These are phyloP conservation scores for Leptographium procerum DNA, from an alignment of 2,329 filamentous ascomycete species.

Conservation along the genomic window DNA sequence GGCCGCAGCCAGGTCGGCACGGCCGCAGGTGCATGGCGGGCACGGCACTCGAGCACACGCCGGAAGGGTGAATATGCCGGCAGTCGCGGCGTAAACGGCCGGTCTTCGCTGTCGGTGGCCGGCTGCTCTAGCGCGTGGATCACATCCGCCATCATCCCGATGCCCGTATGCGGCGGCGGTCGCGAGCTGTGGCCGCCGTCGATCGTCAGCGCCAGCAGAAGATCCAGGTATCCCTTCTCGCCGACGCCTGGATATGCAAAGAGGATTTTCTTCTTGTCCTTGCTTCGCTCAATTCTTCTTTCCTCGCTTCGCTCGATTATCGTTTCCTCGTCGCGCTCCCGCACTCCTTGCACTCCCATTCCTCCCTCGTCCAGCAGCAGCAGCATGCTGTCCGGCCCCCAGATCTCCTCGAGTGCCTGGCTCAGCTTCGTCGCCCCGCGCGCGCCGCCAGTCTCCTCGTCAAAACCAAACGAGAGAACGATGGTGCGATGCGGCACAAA, in stretches of 20 bases:
- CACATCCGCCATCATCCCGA: conserved; percentile 37
- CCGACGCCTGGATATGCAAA: conserved; percentile 46
- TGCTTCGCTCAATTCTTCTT: conserved; percentile 31
- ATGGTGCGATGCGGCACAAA: conserved; percentile 44
- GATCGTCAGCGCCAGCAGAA: conserved; percentile 41
- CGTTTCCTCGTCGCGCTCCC: neutral
- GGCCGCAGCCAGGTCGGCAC: conserved; percentile 27
- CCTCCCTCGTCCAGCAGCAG: conserved; percentile 48
- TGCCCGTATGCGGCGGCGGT: conserved; percentile 40
- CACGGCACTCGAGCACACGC: conserved; percentile 31
- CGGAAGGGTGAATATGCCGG: conserved; percentile 15
- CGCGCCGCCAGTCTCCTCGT: conserved; percentile 45
- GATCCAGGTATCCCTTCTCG: conserved; percentile 49
- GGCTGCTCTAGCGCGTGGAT: conserved; percentile 38
- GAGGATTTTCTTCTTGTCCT: conserved; percentile 12
- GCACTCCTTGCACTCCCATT: conserved; percentile 28
- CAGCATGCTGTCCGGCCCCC: conserved; percentile 41
- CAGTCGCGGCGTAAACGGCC: conserved; percentile 26
- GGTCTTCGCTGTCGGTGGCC: conserved; percentile 43
- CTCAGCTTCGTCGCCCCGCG: conserved; percentile 38
- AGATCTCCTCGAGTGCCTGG: conserved; percentile 30
- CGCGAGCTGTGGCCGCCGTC: conserved; percentile 48
- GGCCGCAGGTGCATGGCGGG: conserved; percentile 29
- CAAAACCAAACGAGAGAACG: conserved; percentile 49
- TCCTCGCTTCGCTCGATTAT: conserved; percentile 22